Evolutionary conservation across 169 alveolate genomes (phyloP).

Genomic region (Plasmodium chabaudi): DNA sequence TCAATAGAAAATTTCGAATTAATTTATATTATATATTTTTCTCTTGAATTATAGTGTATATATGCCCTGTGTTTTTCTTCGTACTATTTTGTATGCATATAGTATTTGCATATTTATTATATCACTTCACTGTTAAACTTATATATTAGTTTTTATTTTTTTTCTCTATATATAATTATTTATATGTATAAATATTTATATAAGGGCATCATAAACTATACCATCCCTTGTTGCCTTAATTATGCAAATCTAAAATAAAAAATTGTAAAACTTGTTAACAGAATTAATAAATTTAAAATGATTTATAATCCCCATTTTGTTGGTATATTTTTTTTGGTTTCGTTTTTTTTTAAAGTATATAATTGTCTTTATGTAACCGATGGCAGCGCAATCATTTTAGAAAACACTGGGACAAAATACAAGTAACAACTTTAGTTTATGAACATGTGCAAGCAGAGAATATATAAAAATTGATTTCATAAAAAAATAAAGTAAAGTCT

Average conservation of each 20-base stretch:
- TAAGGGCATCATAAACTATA: not conserved
- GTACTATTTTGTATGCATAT: too few species aligned
- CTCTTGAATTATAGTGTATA: not conserved
- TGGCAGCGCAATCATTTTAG: conserved; percentile 73
- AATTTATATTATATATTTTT: not conserved
- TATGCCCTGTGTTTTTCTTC: not conserved
- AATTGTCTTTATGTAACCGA: conserved; percentile 64
- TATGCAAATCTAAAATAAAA: conserved; percentile 1
- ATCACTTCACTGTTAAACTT: not conserved
- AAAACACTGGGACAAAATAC: conserved; percentile 53
- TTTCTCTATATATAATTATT: conserved; percentile 3
- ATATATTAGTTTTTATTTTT: not conserved
- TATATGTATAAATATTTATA: conserved; percentile 4
- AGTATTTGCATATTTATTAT: too few species aligned
- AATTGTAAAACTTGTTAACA: not conserved
- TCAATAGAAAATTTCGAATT: not conserved
- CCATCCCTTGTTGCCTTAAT: not conserved
- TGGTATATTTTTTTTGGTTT: conserved; percentile 6
- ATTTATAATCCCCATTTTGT: conserved; percentile 10
- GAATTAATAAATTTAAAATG: conserved; percentile 44
- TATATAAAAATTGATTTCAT: not conserved
- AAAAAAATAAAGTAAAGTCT: too few species aligned
- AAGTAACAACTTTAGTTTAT: conserved; percentile 15
- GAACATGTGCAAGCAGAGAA: not conserved
- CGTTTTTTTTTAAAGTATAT: conserved; percentile 22